Base-by-base conservation (phyloP, 257 asterid genomes). In the Ajuga chamaepitys region DNA sequence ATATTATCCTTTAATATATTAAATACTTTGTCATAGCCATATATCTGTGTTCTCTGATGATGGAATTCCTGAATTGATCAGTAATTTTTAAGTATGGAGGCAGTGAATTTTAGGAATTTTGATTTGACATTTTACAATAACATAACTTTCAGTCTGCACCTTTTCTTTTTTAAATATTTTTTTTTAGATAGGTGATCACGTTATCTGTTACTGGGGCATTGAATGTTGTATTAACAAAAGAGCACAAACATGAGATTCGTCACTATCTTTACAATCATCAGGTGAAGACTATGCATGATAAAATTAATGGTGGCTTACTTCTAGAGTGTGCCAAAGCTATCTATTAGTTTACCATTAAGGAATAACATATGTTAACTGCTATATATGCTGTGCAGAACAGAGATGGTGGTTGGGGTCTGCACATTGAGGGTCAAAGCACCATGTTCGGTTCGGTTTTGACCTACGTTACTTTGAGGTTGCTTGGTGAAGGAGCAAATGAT, bases 321-420 rank as follows among this genome's bases (percentile, higher is more conserved):
- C 70, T 61, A 9, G 47, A 50, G 32, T 71, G 40, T 60, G 25
- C 46, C 41, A 30, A 66, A 40, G 50, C n/a, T 62, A 61, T 56
- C 38, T 62, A 11, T 35, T 54, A 69, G 26, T 54, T 62, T 59
- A 32, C 25, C 59, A 59, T n/a, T 55, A 34, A 58, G 18, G 34
- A 59, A 41, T 55, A 46, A 11, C 64, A 60, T 21, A 46, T 59
- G 14, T 65, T 56, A 67, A 50, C 71, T 57, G 56, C 6, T 74
- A 37, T 42, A 25, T 66, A 62, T 64, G 52, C 52, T 11, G 28
- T 70, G 64, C 91, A 94, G 98, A 93, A 90, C 78, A 71, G 60
- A 42, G 99, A 94, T 70, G 99, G 99, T 75, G 99, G 99, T 64
- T 94, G 99, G 97, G 97, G 99, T 68, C 85, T 94, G 82, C 99